These are phyloP conservation scores for Cryptococcus depauperatus DNA, from an alignment of 1,284 basidiomycete species.

Conservation along the genomic window DNA sequence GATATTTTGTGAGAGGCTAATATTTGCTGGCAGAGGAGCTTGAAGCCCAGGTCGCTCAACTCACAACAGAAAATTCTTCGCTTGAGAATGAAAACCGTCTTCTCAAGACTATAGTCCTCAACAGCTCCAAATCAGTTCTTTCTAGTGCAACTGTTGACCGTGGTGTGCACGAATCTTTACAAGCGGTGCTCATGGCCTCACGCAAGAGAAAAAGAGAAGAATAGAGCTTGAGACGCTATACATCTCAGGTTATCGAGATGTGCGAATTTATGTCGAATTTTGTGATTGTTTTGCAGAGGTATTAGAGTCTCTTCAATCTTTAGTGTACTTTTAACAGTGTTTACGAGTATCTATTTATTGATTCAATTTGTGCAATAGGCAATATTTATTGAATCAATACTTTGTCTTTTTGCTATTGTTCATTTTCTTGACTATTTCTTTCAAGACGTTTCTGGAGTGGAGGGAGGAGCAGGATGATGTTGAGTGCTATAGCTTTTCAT, in stretches of 20 bases:
- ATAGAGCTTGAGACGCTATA: slow-evolving; percentile 5
- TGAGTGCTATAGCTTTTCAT: no score
- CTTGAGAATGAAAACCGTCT: slow-evolving; percentile 89
- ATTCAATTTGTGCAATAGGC: no score
- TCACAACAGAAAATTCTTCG: slow-evolving; percentile 85
- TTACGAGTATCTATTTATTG: no score
- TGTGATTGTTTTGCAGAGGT: slow-evolving; percentile 1
- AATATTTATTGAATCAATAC: no score
- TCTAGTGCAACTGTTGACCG: slow-evolving; percentile 10
- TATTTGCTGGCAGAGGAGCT: slow-evolving; percentile 63
- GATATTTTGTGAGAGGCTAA: not conserved
- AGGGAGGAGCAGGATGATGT: no score
- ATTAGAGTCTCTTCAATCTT: no score
- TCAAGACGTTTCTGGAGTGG: no score
- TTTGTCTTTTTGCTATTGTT: not conserved
- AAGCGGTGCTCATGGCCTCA: slow-evolving; percentile 28
- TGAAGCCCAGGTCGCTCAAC: slow-evolving; percentile 67
- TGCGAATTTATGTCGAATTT: not conserved
- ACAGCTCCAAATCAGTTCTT: slow-evolving; percentile 58
- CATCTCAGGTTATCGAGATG: not conserved
- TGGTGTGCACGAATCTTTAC: slow-evolving; percentile 11
- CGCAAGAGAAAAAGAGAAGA: slow-evolving; percentile 33
- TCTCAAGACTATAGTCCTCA: slow-evolving; percentile 86
- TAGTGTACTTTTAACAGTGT: no score
- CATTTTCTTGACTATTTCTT: no score